These are phyloP conservation scores for Phanerochaete sordida DNA, from an alignment of 768 basidiomycete species.

Conservation along the genomic window DNA sequence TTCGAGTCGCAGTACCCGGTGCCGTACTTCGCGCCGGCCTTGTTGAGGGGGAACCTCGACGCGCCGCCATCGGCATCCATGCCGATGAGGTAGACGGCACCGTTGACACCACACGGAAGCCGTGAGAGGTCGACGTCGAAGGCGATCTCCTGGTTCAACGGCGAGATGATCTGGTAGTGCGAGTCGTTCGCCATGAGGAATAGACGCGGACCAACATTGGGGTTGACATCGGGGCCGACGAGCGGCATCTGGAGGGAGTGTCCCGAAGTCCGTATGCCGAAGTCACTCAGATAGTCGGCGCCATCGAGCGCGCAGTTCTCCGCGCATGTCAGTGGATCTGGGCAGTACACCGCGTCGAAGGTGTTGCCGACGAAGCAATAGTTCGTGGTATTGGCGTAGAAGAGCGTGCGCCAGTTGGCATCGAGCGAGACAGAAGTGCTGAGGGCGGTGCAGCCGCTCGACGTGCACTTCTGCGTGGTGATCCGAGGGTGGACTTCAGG, in stretches of 20 bases:
- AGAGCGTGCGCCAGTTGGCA: constrained; percentile 41
- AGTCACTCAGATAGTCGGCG: constrained; percentile 25
- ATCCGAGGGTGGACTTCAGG: constrained; percentile 46
- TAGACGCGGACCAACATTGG: constrained; percentile 28
- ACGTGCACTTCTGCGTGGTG: constrained; percentile 42
- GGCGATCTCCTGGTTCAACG: constrained; percentile 42
- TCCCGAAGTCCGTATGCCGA: constrained; percentile 25
- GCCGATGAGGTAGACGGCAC: constrained; percentile 48
- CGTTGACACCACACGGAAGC: background rate
- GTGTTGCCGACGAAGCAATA: constrained; percentile 51
- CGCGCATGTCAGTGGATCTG: constrained; percentile 43
- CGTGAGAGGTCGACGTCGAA: constrained; percentile 47
- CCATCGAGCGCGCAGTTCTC: constrained; percentile 24
- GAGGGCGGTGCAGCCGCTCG: constrained; percentile 33
- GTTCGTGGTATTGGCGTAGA: constrained; percentile 31
- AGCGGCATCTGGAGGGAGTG: constrained; percentile 22
- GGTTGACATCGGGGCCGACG: constrained; percentile 18
- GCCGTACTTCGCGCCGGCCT: constrained; percentile 48
- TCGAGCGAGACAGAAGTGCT: constrained; percentile 38
- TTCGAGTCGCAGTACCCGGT: constrained; percentile 55
- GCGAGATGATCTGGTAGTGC: constrained; percentile 42
- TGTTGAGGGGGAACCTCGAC: constrained; percentile 42
- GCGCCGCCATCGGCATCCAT: constrained; percentile 53
- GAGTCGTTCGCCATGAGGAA: constrained; percentile 45
- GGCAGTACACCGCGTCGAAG: constrained; percentile 47